Evolutionary conservation across 2,329 filamentous ascomycete genomes (phyloP), one percentile per base, ranked within the genome.

Genomic region (Cordyceps javanica): DNA sequence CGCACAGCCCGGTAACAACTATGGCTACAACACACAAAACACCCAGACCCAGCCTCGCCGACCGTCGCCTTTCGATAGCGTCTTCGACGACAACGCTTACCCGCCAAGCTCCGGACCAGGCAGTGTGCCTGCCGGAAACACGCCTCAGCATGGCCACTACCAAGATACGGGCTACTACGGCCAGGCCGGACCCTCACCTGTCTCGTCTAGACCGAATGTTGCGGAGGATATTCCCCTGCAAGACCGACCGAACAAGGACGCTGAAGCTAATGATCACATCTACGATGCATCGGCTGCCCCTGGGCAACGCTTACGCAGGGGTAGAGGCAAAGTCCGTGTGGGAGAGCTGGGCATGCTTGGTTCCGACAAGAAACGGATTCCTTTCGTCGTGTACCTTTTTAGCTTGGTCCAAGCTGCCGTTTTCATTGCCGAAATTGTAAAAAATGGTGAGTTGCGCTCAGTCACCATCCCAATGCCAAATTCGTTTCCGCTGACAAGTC

Each of bases 341-440:
- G 82, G 82, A 54, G 79, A 85, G 70, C 68, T 85, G 55, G 81
- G 81, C 59, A 85, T 85, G 81, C 67, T 85, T 46, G 80, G 80
- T 2, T 72, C 80, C 13, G 72, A 79, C 63, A 77, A 73, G 67
- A 82, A 80, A 68, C 75, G 77, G 60, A 82, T 86, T 54, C 88
- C 94, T 0, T 94, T 89, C 81, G 84, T 96, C 7, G 89, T 91
- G 34, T 97, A 93, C 70, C 73, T 86, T 44, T 82, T 97, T 62
- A 90, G 91, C 3, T 56, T 86, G 30, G 80, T 88, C 13, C 92
- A 97, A 70, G 74, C 94, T 21, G 83, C 79, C 16, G 91, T 97
- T 28, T 99, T 99, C 68, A 89, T 97, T 62, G 91, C 81, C 54
- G 91, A 97, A 74, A 77, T 99, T 61, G 86, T 89, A 49, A 90